These are phyloP conservation scores for Chytriomyces sp. DNA, from an alignment of 192 early-diverging fungal species.

Conservation along the genomic window DNA sequence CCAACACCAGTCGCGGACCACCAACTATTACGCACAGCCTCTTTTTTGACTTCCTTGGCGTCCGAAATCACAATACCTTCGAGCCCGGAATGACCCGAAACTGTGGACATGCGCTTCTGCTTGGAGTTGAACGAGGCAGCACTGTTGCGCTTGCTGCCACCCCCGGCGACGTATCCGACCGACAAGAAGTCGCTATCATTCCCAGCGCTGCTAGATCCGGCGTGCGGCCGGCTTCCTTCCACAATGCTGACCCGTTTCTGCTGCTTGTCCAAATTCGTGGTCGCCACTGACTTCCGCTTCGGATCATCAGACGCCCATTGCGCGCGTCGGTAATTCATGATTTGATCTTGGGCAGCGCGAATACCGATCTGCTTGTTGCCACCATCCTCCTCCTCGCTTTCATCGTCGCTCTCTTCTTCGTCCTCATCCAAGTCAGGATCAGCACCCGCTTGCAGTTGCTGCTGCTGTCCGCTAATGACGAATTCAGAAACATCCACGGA, in stretches of 20 bases:
- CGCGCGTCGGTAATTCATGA: constrained; percentile 27
- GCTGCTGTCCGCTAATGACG: neutral
- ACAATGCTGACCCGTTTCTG: neutral
- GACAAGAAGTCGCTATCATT: neutral
- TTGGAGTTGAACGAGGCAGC: neutral
- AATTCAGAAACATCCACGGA: too few species aligned
- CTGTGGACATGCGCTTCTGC: constrained; percentile 13
- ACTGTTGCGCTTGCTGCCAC: neutral
- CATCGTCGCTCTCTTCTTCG: constrained; percentile 27
- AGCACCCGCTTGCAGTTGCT: neutral
- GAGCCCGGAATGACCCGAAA: constrained; percentile 6
- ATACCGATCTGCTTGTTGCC: too few species aligned
- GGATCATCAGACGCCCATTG: constrained; percentile 22
- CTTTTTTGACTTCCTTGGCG: constrained; percentile 29
- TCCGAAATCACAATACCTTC: constrained; percentile 19
- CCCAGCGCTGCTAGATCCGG: too few species aligned
- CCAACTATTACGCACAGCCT: constrained; percentile 31
- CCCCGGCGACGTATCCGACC: neutral
- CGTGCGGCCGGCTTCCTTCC: too few species aligned
- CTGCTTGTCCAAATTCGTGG: neutral
- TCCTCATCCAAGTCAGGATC: constrained; percentile 14
- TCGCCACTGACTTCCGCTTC: neutral
- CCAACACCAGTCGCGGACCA: constrained; percentile 32
- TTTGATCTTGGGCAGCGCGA: constrained; percentile 21
- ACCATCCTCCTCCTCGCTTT: constrained; percentile 18